Base-by-base conservation (phyloP, 2,329 filamentous ascomycete genomes). In the Pleoardoris graminearum region DNA sequence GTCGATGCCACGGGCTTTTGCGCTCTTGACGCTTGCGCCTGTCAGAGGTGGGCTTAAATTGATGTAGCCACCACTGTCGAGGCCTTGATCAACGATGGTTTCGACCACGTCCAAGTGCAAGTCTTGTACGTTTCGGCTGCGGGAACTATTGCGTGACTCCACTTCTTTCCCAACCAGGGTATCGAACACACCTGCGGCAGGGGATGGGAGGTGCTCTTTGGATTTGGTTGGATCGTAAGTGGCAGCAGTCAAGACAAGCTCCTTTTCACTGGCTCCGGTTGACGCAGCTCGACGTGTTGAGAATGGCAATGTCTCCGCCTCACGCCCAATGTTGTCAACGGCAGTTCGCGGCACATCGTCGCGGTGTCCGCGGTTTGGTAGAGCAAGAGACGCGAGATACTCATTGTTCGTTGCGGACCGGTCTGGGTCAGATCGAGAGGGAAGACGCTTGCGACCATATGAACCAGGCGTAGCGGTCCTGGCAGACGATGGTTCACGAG, bases 101-200 rank as follows among this genome's bases (percentile, higher is more conserved):
- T 84, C 61, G 79, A 77, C 66, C 58, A 76, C 72, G 44, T 73
- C 69, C 12, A 78, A 72, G 51, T 71, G 74, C 22, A 97, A 77
- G 16, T 88, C 89, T 48, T 85, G 82, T 1, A 90, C 90, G 57
- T 93, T 96, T 19, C 90, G 85, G 62, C 88, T 88, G 14, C 88
- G 84, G 7, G 91, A 91, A 11, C 87, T 85, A 57, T 88, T 89
- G 23, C 87, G 82, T 25, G 80, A 82, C 17, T 82, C 77, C 6
- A 80, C 80, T 39, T 84, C 77, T 48, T 86, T 82, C 73, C 88
- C 84, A 46, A 87, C 85, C 43, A 86, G 72, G 8, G 79, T 77
- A 1, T 82, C 81, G 53, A 90, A 85, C 49, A 82, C 82, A 44
- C 84, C 87, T 19, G 81, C 84, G 7, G 80, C 83, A 29, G 82